Conservation (phyloP, 192 early-diverging fungal species). For the Coemansia sp. region DNA sequence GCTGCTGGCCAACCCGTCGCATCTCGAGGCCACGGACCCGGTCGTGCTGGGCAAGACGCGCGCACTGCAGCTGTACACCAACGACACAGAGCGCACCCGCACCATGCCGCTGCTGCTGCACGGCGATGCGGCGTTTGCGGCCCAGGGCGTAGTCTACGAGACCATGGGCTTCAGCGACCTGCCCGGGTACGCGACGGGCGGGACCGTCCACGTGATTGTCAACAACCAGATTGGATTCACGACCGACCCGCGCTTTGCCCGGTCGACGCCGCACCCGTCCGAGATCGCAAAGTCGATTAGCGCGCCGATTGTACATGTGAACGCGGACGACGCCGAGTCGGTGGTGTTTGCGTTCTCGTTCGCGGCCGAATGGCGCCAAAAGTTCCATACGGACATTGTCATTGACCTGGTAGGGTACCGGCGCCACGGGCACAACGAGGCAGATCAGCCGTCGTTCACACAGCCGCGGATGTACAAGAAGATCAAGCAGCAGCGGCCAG, state of each 20-base stretch:
- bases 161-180: conserved; percentile 93
- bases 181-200: conserved; percentile 93
- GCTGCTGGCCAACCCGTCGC: conserved; percentile 97
- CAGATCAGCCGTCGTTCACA: conserved; percentile 97
- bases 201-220: conserved; percentile 93
- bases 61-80: conserved; percentile 89
- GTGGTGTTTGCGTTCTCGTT: conserved; percentile 92
- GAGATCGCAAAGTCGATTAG: conserved; percentile 95
- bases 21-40: conserved; percentile 95
- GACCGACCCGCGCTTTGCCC: conserved; percentile 91
- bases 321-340: conserved; percentile 96
- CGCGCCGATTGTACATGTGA: conserved; percentile 98
- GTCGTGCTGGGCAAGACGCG: conserved; percentile 98
- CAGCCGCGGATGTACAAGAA: conserved; percentile 96
- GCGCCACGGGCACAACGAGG: conserved; percentile 98
- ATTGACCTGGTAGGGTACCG: conserved; percentile 97
- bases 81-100: conserved; percentile 73
- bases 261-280: conserved; percentile 93
- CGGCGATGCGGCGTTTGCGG: conserved; percentile 98
- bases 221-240: conserved; percentile 99
- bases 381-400: conserved; percentile 94
- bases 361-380: conserved; percentile 93
- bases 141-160: conserved; percentile 97
- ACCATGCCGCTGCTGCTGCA: conserved; percentile 93
- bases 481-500: conserved; percentile 80